phyloP scores from a whole-genome alignment of 352 stramenopile genomes.

The Pythium brachiatum region DNA sequence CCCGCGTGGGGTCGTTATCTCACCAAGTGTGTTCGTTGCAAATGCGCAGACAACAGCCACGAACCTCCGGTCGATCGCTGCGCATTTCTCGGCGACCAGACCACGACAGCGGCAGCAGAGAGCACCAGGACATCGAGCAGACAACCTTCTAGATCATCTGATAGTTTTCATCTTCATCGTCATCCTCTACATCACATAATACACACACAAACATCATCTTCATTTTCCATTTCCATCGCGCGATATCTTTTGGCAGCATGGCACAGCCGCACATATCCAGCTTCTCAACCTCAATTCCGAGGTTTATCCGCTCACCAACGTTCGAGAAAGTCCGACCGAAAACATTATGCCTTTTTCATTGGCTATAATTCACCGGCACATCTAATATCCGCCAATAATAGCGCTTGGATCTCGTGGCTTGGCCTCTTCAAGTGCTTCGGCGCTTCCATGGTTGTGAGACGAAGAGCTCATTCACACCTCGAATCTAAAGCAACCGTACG shows the following conservation, averaged over 20 bases:
- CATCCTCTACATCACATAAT: constrained; percentile 5
- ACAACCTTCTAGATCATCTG: background rate
- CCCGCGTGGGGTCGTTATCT: too few relatives aligned
- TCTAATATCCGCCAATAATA: constrained; percentile 17
- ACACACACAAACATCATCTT: background rate
- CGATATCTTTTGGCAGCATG: background rate
- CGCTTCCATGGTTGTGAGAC: background rate
- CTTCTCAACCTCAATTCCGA: constrained; percentile 6
- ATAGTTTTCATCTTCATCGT: constrained; percentile 15
- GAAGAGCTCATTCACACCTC: background rate
- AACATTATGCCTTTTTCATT: constrained; percentile 1
- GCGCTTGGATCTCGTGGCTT: constrained; percentile 13
- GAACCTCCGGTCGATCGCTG: background rate
- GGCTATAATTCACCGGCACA: background rate
- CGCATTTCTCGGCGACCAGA: constrained; percentile 10
- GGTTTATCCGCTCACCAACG: constrained; percentile 2
- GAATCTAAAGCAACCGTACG: constrained; percentile 1
- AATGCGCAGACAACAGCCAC: background rate
- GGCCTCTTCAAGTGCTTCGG: constrained; percentile 13
- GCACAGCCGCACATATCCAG: background rate
- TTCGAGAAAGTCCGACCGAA: constrained; percentile 12
- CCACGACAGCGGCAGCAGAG: background rate
- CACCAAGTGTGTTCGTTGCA: background rate
- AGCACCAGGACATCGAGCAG: constrained; percentile 11
- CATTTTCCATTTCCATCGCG: constrained; percentile 4